Percentiles rank a stretch among this genome's conserved stretches.
phyloP scores from a whole-genome alignment of 495 filamentous ascomycete genomes.

The Thozetella sp. region DNA sequence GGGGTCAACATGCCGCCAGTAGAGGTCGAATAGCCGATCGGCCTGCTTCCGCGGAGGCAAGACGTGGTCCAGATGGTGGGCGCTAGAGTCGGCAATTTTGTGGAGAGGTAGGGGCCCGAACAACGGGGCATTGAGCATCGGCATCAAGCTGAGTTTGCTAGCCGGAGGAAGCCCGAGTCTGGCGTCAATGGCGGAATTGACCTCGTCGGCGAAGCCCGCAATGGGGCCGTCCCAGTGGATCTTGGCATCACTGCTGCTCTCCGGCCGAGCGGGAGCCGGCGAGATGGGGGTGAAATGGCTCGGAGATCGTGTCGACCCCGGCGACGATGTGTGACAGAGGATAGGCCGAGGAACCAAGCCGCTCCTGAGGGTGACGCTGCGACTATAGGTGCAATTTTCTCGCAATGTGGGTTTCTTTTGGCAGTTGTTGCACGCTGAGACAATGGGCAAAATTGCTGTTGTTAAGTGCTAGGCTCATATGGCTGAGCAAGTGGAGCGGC shows the following conservation, averaged over 20 bases:
- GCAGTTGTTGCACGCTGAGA: background rate
- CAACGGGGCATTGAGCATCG: background rate
- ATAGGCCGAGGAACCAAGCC: background rate
- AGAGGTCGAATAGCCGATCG: background rate
- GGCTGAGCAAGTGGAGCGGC: background rate
- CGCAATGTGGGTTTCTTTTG: background rate
- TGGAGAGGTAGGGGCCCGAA: background rate
- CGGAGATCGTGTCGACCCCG: background rate
- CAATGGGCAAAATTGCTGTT: background rate
- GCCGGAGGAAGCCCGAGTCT: background rate
- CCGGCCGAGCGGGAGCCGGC: background rate
- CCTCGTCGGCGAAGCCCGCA: background rate
- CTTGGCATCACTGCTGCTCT: background rate
- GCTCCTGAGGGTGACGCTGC: no score
- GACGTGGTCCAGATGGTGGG: background rate
- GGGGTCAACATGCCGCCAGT: background rate
- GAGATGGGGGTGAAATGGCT: background rate
- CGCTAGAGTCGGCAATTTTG: background rate
- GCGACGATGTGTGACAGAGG: background rate
- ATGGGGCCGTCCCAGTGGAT: background rate
- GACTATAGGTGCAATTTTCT: background rate
- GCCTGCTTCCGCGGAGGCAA: background rate
- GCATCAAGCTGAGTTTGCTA: background rate
- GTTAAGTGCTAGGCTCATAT: background rate
- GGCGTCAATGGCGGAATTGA: background rate